Conservation (phyloP, 345 rosid genomes). For the Cardamine resedifolia region DNA sequence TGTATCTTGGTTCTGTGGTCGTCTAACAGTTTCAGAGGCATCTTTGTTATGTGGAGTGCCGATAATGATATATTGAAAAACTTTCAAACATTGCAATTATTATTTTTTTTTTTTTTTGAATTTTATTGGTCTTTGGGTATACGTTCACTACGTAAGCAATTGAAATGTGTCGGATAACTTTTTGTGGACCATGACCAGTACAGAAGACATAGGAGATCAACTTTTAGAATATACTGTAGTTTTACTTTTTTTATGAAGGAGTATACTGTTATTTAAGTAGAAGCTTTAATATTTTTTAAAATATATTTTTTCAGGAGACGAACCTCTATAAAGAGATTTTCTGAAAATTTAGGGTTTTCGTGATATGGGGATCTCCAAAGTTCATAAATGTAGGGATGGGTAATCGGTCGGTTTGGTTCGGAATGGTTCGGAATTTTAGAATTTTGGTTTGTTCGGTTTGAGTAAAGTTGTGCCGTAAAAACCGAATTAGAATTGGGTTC, state of each 20-base stretch:
- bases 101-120: background rate
- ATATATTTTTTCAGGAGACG: no score
- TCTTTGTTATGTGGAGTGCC: constrained; percentile 24
- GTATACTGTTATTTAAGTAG: background rate
- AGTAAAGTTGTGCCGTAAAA: no score
- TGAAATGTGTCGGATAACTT: constrained; percentile 25
- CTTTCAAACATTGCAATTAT: constrained; percentile 1
- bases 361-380: no score
- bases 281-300: background rate
- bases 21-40: constrained; percentile 16
- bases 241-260: background rate
- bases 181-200: constrained; percentile 6
- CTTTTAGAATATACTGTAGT: background rate
- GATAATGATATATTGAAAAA: constrained; percentile 29
- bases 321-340: no score
- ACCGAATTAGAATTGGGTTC: no score
- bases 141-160: constrained; percentile 26
- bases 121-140: constrained; percentile 1
- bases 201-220: background rate
- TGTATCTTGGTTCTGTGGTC: constrained; percentile 15
- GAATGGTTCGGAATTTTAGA: no score
- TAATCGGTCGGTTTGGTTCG: no score
- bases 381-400: no score
- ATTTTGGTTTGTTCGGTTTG: no score
- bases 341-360: no score